These are phyloP conservation scores for Verticillium dahliae DNA, from an alignment of 2,329 filamentous ascomycete species.

Conservation along the genomic window DNA sequence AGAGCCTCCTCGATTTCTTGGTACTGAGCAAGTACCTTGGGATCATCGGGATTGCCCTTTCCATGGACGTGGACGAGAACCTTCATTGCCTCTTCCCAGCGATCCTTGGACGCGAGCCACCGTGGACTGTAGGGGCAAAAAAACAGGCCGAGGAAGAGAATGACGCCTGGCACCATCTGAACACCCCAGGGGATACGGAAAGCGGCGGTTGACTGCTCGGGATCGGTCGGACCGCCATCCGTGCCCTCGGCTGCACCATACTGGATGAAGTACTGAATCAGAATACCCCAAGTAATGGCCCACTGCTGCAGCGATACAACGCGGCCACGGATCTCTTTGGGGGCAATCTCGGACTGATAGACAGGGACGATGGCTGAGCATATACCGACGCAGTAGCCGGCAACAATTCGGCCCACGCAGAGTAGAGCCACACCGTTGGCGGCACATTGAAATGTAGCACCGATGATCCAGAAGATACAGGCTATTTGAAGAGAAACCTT, in stretches of 20 bases:
- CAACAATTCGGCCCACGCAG: slow-evolving; percentile 63
- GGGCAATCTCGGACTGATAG: slow-evolving; percentile 62
- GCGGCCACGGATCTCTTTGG: slow-evolving; percentile 50
- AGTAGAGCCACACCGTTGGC: slow-evolving; percentile 65
- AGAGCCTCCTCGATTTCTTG: slow-evolving; percentile 53
- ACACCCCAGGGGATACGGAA: slow-evolving; percentile 58
- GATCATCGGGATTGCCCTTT: slow-evolving; percentile 45
- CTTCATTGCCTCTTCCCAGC: slow-evolving; percentile 57
- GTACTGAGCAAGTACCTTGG: slow-evolving; percentile 57
- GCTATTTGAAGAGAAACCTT: slow-evolving; percentile 42
- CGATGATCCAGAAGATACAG: slow-evolving; percentile 44
- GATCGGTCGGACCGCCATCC: slow-evolving; percentile 42
- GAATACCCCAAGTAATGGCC: slow-evolving; percentile 65
- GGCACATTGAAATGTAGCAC: slow-evolving; percentile 50
- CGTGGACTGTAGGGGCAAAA: slow-evolving; percentile 61
- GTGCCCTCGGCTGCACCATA: slow-evolving; percentile 51
- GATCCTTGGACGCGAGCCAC: slow-evolving; percentile 63
- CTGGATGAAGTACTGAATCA: slow-evolving; percentile 62
- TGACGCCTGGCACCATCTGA: slow-evolving; percentile 47
- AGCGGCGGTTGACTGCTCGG: slow-evolving; percentile 41
- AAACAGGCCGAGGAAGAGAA: slow-evolving; percentile 49
- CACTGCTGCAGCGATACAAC: slow-evolving; percentile 59
- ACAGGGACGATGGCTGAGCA: slow-evolving; percentile 65
- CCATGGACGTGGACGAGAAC: slow-evolving; percentile 55
- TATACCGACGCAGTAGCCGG: slow-evolving; percentile 69